phyloP scores from a whole-genome alignment of 2,329 filamentous ascomycete genomes.

The Penicillium sclerotiorum region DNA sequence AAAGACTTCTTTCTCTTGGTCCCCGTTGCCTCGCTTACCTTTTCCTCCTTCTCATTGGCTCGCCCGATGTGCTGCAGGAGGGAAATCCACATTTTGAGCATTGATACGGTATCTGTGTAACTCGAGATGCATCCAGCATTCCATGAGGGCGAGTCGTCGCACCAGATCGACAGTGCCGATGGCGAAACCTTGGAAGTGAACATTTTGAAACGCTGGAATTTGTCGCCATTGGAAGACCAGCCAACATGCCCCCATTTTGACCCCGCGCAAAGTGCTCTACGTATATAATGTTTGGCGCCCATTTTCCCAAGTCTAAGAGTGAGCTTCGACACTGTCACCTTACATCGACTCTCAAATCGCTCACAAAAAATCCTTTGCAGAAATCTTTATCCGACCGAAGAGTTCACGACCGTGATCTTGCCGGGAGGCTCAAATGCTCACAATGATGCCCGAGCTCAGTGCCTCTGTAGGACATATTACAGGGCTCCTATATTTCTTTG shows the following conservation, averaged over 20 bases:
- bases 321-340: not conserved
- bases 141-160: not conserved
- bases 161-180: constrained; percentile 3
- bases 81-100: too few relatives aligned
- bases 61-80: too few relatives aligned
- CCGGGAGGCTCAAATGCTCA: too few relatives aligned
- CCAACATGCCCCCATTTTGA: too few relatives aligned
- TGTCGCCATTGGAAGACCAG: too few relatives aligned
- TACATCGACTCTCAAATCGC: not conserved
- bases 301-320: too few relatives aligned
- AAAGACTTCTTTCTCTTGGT: too few relatives aligned
- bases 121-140: constrained; percentile 4
- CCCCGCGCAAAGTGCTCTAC: too few relatives aligned
- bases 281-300: too few relatives aligned
- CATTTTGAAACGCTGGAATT: not conserved
- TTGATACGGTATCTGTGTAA: too few relatives aligned
- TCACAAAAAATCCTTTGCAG: not conserved
- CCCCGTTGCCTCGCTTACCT: too few relatives aligned
- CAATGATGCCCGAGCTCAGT: not conserved
- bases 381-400: not conserved
- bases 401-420: not conserved
- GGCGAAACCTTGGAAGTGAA: not conserved
- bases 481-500: not conserved
- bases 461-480: not conserved
- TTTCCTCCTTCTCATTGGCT: too few relatives aligned